Evolutionary conservation across 2,329 filamentous ascomycete genomes (phyloP), one percentile per base, ranked within the genome.

Genomic region (Fusarium subglutinans): DNA sequence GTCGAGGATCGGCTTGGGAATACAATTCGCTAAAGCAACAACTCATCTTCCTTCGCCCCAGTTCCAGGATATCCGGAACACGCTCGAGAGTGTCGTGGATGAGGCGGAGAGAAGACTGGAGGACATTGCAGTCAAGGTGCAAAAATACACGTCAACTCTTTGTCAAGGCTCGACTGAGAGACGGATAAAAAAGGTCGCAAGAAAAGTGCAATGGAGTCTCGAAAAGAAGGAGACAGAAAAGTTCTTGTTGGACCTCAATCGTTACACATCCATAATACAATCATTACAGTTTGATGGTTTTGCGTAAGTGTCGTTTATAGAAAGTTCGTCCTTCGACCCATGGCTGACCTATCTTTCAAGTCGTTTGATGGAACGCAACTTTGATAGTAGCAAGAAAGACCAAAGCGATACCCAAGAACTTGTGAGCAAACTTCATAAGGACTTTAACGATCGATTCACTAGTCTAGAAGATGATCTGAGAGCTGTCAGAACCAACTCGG

Each of bases 251-350:
- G 47, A 50, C 2, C 47, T 50, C 0, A 9, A 33, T 33, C 47
- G 47, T 0, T 50, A 50, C 28, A 50, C 47, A 13, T 50, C 47
- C 3, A 50, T 50, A 22, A 33, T n/a, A 3, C 47, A n/a, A 18
- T 50, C 28, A 18, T 13, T 50, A 2, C 28, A 50, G 5, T 50
- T 50, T 2, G 0, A 50, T 50, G 28, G 8, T 2, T 33, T 50
- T 50, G 3, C 47, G 47, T 50, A n/a, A 50, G 47, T 50, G 4
- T 1, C 2, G 7, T 9, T 6, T 20, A 4, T 50, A 1, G 2
- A 10, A 13, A 50, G 7, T 5, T n/a, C 0, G 1, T 9, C 14
- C 5, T n/a, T n/a, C 10, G 0, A 7, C 20, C 3, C 9, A 48
- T 48, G 0, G 26, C 47, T 50, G 1, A 50, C 22, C 7, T 33